Percentiles rank a stretch among this genome's conserved stretches.
Conservation (phyloP, 306 rosid genomes). For the Lathyrus tuberosus region DNA sequence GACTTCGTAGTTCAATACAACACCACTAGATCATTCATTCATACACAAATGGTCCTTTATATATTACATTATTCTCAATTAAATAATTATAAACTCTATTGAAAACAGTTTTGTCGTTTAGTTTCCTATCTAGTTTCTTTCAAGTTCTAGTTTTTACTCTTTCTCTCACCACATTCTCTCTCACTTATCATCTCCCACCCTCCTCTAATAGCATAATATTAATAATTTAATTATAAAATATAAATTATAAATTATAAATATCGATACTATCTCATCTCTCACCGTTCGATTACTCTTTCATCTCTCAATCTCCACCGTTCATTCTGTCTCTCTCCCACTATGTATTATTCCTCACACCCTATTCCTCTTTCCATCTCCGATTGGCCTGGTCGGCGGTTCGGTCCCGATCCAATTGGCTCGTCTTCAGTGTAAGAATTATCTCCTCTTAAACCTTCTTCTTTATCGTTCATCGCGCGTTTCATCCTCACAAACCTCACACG, state of each 20-base stretch:
- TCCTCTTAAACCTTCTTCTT: background rate
- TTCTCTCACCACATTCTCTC: background rate
- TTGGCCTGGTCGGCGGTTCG: conserved; percentile 39
- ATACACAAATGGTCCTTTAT: too few species aligned
- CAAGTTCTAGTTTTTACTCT: background rate
- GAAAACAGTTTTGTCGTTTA: too few species aligned
- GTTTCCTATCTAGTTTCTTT: too few species aligned
- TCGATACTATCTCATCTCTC: background rate
- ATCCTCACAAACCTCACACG: background rate
- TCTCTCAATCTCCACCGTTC: conserved; percentile 45
- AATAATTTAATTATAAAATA: too few species aligned
- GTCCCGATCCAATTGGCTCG: conserved; percentile 46
- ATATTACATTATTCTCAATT: too few species aligned
- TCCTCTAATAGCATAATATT: too few species aligned
- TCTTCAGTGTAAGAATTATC: background rate
- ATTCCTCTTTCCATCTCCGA: conserved; percentile 27
- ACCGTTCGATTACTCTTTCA: conserved; percentile 41
- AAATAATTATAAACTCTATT: too few species aligned
- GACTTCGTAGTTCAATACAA: too few species aligned
- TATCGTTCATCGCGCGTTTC: background rate
- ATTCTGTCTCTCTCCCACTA: conserved; percentile 2
- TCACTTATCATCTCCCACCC: background rate
- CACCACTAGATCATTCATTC: too few species aligned
- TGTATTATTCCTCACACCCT: conserved; percentile 19
- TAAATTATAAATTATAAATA: too few species aligned